phyloP scores from a whole-genome alignment of 805 yeast genomes.

The Hanseniaspora lindneri region DNA sequence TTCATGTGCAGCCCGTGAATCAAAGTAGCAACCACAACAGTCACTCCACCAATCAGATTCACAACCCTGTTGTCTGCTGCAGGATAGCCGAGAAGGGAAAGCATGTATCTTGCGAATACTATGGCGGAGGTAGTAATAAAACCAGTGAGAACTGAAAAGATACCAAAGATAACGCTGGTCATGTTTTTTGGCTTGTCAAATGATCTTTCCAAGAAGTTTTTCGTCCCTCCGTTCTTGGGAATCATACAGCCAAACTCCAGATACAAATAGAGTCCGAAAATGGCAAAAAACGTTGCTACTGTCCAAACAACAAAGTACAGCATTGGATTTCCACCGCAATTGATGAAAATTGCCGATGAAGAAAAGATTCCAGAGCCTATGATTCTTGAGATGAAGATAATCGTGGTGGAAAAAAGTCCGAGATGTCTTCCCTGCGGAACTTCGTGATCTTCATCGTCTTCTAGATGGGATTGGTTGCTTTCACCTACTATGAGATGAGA shows the following conservation, averaged over 20 bases:
- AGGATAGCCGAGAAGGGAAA: conserved; percentile 35
- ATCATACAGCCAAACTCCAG: conserved; percentile 59
- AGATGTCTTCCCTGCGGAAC: conserved; percentile 65
- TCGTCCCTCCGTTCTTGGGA: conserved; percentile 67
- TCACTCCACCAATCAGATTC: conserved; percentile 33
- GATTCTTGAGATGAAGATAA: conserved; percentile 55
- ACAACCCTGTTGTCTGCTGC: conserved; percentile 28
- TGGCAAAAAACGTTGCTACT: conserved; percentile 48
- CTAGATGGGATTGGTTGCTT: conserved; percentile 10
- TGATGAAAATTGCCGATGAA: conserved; percentile 52
- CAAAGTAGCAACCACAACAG: conserved; percentile 30
- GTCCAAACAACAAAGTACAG: conserved; percentile 54
- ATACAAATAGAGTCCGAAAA: conserved; percentile 54
- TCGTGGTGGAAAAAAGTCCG: conserved; percentile 54
- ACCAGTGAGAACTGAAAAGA: conserved; percentile 44
- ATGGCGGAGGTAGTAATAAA: conserved; percentile 44
- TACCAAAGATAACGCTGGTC: conserved; percentile 39
- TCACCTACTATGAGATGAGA: conserved; percentile 9
- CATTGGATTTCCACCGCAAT: conserved; percentile 55
- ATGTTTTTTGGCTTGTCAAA: conserved; percentile 49
- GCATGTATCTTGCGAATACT: conserved; percentile 50
- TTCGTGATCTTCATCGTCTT: conserved; percentile 19
- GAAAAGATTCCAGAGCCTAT: conserved; percentile 73
- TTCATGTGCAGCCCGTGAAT: conserved; percentile 50
- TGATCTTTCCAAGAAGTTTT: conserved; percentile 57